phyloP scores from a whole-genome alignment of 2,329 filamentous ascomycete genomes.

The Basipetospora chlamydospora region DNA sequence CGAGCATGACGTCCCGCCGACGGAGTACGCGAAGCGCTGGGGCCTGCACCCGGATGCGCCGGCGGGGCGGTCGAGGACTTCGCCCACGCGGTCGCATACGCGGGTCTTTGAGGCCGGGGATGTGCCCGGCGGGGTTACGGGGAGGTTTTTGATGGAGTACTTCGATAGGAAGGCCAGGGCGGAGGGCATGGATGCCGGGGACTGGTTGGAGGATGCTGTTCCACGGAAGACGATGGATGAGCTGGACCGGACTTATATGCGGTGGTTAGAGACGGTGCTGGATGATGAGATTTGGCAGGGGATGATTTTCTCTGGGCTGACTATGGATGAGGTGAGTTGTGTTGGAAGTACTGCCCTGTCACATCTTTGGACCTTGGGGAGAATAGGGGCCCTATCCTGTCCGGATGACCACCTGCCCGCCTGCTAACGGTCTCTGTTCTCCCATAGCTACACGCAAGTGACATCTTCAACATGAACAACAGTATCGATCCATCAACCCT shows the following conservation, averaged over 20 bases:
- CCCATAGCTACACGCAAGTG: conserved; percentile 12
- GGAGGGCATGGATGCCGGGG: conserved; percentile 8
- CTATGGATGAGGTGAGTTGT: conserved; percentile 16
- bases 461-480: conserved; percentile 12
- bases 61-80: conserved; percentile 17
- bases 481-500: conserved; percentile 5
- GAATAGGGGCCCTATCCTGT: no score
- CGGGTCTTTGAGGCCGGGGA: conserved; percentile 7
- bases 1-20: conserved; percentile 10
- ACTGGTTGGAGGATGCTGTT: conserved; percentile 10
- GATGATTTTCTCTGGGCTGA: conserved; percentile 14
- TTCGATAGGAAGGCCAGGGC: conserved; percentile 9
- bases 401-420: neutral
- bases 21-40: conserved; percentile 15
- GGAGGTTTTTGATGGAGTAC: conserved; percentile 11
- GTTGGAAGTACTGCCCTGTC: no score
- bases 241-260: conserved; percentile 10
- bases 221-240: conserved; percentile 7
- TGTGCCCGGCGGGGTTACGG: conserved; percentile 5
- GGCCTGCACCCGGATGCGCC: conserved; percentile 14
- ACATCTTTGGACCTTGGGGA: no score
- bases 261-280: conserved; percentile 12
- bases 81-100: conserved; percentile 14
- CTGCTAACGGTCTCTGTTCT: conserved; percentile 3
- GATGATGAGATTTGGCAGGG: conserved; percentile 18